Evolutionary conservation across 2,329 filamentous ascomycete genomes (phyloP), one percentile per base, ranked within the genome.

Genomic region (Ceratocystiopsis sp.): DNA sequence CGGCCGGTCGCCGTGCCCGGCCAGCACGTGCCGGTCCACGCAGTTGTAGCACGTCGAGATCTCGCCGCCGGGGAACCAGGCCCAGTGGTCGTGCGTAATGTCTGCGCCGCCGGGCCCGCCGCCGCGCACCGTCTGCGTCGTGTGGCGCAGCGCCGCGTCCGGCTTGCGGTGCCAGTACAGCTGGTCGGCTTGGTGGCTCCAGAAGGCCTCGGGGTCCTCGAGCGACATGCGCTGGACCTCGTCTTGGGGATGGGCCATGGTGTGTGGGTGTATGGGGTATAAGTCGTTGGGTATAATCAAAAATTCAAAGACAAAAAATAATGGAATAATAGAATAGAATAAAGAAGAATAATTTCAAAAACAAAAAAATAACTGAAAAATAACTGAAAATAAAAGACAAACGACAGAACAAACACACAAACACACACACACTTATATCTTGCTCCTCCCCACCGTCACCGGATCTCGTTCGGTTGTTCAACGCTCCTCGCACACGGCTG

Each of bases 11-110:
- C 86, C 86, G 50, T 78, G 67, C n/a, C 87, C 84, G 7, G 73
- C 75, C 34, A 73, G 63, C n/a, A 95, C 85, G 61, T 95, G 87
- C 14, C 87, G 71, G 60, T 94, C 86, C 14, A 95, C 66, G 57
- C 85, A 93, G 58, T 95, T 96, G 66, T 85, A 93, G 51, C 82
- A 85, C 0, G 85, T 94, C 35, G 82, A 91, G 52, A 96, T 83
- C 63, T 91, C 78, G 48, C 87, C 89, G 49, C 77, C 84, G 0
- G 83, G 75, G 52, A 93, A 95, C 89, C 89, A 96, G 49, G 76
- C 73, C 86, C 87, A 95, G 55, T 81, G 77, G 37, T 75, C 69
- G 56, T 93, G 78, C 15, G 66, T 64, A n/a, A 67, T 61, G 44
- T 77, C 13, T 3, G 33, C 78, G 49, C 63, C 71, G 42, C 66